Percentiles rank a stretch among this genome's conserved stretches.
Conservation (phyloP, 2,329 filamentous ascomycete species). For the Sclerotinia trifoliorum region DNA sequence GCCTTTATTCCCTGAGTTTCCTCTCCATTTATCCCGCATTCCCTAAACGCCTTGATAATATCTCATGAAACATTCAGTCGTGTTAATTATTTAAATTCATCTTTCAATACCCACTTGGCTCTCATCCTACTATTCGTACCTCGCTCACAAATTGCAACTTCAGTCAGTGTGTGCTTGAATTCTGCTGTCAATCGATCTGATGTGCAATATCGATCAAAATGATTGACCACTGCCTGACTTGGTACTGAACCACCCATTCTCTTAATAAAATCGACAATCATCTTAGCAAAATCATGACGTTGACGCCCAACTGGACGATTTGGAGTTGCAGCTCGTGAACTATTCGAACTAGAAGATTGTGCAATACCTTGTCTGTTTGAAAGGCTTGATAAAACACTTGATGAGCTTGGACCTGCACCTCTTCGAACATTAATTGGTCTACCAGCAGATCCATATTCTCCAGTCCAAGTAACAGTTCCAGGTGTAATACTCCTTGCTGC, state of each 20-base stretch:
- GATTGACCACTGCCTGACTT: slow-evolving; percentile 83
- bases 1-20: not conserved
- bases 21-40: not conserved
- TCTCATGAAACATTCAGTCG: not conserved
- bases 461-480: slow-evolving; percentile 92
- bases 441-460: slow-evolving; percentile 75
- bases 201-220: slow-evolving; percentile 80
- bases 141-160: slow-evolving; percentile 66
- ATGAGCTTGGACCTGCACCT: slow-evolving; percentile 52
- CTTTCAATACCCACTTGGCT: slow-evolving; percentile 39
- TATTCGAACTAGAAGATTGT: slow-evolving; percentile 43
- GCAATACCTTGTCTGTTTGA: slow-evolving; percentile 52
- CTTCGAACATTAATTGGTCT: slow-evolving; percentile 55
- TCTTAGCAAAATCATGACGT: slow-evolving; percentile 61
- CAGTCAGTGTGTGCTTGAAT: slow-evolving; percentile 78
- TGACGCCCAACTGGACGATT: slow-evolving; percentile 43
- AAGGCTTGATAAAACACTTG: slow-evolving; percentile 56
- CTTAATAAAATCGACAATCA: slow-evolving; percentile 77
- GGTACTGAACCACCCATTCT: slow-evolving; percentile 75
- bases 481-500: slow-evolving; percentile 71
- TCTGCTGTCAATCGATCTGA: slow-evolving; percentile 67
- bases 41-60: slow-evolving; percentile 3
- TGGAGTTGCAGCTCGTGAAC: slow-evolving; percentile 50
- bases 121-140: slow-evolving; percentile 39
- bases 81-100: slow-evolving; percentile 37